These are phyloP conservation scores for Pisolithus microcarpus DNA, from an alignment of 768 basidiomycete genomes.

Conservation along the genomic window DNA sequence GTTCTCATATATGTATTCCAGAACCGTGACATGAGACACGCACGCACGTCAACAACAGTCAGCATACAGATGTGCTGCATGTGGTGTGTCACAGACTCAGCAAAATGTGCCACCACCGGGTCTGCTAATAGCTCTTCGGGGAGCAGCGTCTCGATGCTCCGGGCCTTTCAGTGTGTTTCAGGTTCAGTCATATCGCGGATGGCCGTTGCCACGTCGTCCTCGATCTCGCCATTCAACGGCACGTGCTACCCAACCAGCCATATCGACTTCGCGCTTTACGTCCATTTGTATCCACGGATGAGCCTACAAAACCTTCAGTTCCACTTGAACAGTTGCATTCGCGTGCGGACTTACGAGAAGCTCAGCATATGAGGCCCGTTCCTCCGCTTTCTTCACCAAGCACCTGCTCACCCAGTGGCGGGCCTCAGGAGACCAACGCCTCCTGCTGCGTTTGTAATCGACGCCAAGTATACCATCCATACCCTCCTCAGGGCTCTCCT, in stretches of 20 bases:
- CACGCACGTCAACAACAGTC: background rate
- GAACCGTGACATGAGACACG: background rate
- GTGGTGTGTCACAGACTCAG: background rate
- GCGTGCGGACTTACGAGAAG: conserved; percentile 49
- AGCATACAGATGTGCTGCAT: background rate
- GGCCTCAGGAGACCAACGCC: conserved; percentile 40
- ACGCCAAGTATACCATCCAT: conserved; percentile 2
- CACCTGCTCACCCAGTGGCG: conserved; percentile 79
- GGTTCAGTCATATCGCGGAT: conserved; percentile 18
- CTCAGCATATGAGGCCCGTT: conserved; percentile 76
- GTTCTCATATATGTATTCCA: too few species aligned
- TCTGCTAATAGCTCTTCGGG: background rate
- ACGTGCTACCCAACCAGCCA: conserved; percentile 72
- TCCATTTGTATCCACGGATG: conserved; percentile 76
- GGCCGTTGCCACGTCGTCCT: conserved; percentile 10
- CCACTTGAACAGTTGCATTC: background rate
- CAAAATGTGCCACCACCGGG: background rate
- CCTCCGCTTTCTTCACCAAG: conserved; percentile 72
- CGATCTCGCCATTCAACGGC: conserved; percentile 38
- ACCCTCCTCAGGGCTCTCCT: conserved; percentile 8
- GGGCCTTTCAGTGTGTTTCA: conserved; percentile 1
- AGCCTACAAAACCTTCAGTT: conserved; percentile 33
- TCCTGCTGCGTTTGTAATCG: conserved; percentile 8
- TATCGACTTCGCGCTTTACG: conserved; percentile 59
- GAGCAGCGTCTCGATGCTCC: conserved; percentile 5